Percentiles rank a stretch among this genome's conserved stretches.
Evolutionary conservation across 2,329 filamentous ascomycete genomes (phyloP).

Genomic region (Xylaria sp.): DNA sequence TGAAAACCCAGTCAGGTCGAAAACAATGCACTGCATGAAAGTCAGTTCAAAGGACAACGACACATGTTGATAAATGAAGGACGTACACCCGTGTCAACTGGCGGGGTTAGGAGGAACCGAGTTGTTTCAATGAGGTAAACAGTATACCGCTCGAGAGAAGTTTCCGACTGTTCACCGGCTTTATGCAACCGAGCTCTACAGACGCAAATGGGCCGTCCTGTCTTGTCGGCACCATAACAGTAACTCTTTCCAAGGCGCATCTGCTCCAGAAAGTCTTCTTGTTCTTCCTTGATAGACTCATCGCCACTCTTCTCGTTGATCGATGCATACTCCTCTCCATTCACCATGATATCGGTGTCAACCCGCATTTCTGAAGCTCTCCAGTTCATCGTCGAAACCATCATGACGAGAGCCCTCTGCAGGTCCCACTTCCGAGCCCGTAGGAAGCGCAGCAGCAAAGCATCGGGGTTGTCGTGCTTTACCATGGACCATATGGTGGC

Average conservation of each 20-base stretch:
- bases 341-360: slow-evolving; percentile 85
- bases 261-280: slow-evolving; percentile 82
- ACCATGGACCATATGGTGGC: slow-evolving; percentile 91
- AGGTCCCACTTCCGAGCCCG: slow-evolving; percentile 96
- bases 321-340: slow-evolving; percentile 76
- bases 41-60: not conserved
- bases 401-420: slow-evolving; percentile 91
- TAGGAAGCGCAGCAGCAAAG: slow-evolving; percentile 81
- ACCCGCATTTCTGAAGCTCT: slow-evolving; percentile 83
- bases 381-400: slow-evolving; percentile 95
- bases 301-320: slow-evolving; percentile 67
- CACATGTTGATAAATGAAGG: not conserved
- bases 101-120: slow-evolving; percentile 80
- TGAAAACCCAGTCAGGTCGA: slow-evolving; percentile 95
- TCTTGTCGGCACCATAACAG: slow-evolving; percentile 85
- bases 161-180: slow-evolving; percentile 82
- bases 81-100: slow-evolving; percentile 91
- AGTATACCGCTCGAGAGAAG: slow-evolving; percentile 86
- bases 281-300: slow-evolving; percentile 70
- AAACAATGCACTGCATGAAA: slow-evolving; percentile 78
- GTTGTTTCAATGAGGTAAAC: slow-evolving; percentile 95
- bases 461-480: slow-evolving; percentile 94
- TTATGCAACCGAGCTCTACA: slow-evolving; percentile 85
- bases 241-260: slow-evolving; percentile 93
- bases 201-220: slow-evolving; percentile 85